Conservation (phyloP, 2,329 filamentous ascomycete genomes). For the Aspergillus sojae region DNA sequence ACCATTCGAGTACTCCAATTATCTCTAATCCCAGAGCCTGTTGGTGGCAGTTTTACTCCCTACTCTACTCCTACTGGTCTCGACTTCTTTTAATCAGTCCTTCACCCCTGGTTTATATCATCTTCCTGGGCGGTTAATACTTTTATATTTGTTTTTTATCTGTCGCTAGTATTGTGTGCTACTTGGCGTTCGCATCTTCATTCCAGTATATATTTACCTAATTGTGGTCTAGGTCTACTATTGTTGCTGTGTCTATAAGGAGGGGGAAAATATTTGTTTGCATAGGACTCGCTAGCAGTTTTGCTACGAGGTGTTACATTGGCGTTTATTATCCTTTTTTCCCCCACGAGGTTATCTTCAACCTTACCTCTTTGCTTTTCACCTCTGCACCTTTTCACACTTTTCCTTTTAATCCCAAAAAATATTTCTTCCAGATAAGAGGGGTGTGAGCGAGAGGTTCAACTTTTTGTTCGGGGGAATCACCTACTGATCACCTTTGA, state of each 20-base stretch:
- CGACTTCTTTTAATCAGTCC: background rate
- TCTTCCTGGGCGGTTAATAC: background rate
- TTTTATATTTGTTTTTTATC: background rate
- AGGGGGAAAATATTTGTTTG: background rate
- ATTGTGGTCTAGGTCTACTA: background rate
- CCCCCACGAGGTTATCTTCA: background rate
- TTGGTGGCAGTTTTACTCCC: background rate
- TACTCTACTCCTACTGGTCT: background rate
- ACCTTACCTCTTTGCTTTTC: slow-evolving; percentile 8
- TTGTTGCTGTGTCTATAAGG: background rate
- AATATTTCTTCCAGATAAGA: background rate
- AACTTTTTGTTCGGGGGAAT: background rate
- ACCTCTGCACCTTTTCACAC: background rate
- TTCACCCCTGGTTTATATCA: slow-evolving; percentile 4
- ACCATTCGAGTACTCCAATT: slow-evolving; percentile 36
- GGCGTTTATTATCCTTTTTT: background rate
- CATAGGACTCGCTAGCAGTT: background rate
- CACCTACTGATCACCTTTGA: background rate
- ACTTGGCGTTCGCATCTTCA: background rate
- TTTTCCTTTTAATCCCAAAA: background rate
- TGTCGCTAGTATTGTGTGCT: background rate
- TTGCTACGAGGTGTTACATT: background rate
- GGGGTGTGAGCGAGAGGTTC: background rate
- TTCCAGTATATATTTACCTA: background rate
- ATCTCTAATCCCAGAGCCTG: slow-evolving; percentile 14